A percentile compares a stretch with the other conserved stretches of the same genome.
Conservation (phyloP, 805 yeast genomes). For the Zygosaccharomyces bailii region DNA sequence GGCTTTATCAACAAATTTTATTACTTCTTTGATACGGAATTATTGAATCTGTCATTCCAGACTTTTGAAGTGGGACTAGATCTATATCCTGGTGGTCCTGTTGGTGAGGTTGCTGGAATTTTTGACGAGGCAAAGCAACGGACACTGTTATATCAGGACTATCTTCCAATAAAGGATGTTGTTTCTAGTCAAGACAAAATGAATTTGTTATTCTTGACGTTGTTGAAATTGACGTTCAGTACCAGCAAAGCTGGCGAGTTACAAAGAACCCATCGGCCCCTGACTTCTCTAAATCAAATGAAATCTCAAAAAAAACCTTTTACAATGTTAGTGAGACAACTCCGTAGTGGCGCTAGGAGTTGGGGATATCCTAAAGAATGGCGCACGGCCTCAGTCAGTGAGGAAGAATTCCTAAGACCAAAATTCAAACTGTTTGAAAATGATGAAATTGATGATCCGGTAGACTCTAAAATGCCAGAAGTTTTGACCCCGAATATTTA, state of each 20-base stretch:
- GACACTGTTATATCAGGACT: slow-evolving; percentile 16
- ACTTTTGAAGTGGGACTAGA: slow-evolving; percentile 34
- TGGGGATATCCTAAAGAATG: slow-evolving; percentile 36
- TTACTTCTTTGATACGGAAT: slow-evolving; percentile 21
- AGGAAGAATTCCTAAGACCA: slow-evolving; percentile 15
- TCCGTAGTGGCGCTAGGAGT: slow-evolving; percentile 21
- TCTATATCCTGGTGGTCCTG: slow-evolving; percentile 21
- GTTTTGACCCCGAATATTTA: slow-evolving; percentile 23
- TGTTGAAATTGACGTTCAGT: slow-evolving; percentile 26
- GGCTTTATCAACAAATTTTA: slow-evolving; percentile 31
- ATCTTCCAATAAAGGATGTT: slow-evolving; percentile 19
- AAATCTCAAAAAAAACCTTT: slow-evolving; percentile 22
- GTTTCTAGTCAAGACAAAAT: slow-evolving; percentile 27
- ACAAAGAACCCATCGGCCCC: slow-evolving; percentile 19
- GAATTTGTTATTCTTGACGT: slow-evolving; percentile 27
- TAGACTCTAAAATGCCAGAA: slow-evolving; percentile 21
- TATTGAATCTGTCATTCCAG: slow-evolving; percentile 30
- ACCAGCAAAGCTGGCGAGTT: slow-evolving; percentile 16
- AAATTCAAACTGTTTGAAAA: slow-evolving; percentile 16
- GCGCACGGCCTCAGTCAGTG: slow-evolving; percentile 12
- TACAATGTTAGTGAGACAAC: slow-evolving; percentile 21
- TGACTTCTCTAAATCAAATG: slow-evolving; percentile 19
- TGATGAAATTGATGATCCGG: slow-evolving; percentile 19
- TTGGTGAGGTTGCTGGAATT: slow-evolving; percentile 19
- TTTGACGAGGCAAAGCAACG: slow-evolving; percentile 9